Evolutionary conservation across 768 basidiomycete genomes (phyloP).

Genomic region (Boletus subcaerulescens): DNA sequence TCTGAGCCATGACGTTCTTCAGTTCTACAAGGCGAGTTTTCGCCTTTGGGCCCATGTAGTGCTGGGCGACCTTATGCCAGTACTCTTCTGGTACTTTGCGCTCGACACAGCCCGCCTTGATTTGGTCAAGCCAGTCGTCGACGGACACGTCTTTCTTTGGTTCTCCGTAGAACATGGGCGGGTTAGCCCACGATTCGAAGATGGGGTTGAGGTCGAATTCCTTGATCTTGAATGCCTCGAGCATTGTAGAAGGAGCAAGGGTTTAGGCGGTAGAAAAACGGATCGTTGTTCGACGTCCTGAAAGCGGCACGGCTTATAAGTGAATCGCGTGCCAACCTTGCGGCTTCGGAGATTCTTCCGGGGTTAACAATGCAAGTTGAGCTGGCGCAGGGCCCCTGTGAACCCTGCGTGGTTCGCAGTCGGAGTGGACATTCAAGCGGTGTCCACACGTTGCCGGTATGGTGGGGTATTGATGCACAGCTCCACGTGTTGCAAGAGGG

Average conservation of each 20-base stretch:
- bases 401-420: conserved; percentile 11
- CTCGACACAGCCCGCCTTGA: conserved; percentile 68
- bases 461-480: conserved; percentile 13
- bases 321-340: conserved; percentile 28
- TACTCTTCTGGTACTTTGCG: conserved; percentile 74
- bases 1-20: conserved; percentile 68
- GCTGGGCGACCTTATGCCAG: conserved; percentile 80
- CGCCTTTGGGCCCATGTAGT: conserved; percentile 72
- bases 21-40: conserved; percentile 62
- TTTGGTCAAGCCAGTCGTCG: conserved; percentile 69
- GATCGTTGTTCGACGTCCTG: conserved; percentile 11
- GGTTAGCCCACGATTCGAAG: conserved; percentile 61
- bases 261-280: conserved; percentile 13
- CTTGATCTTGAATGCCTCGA: conserved; percentile 78
- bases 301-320: conserved; percentile 25
- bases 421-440: background rate
- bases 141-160: conserved; percentile 66
- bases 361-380: conserved; percentile 25
- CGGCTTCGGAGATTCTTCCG: conserved; percentile 20
- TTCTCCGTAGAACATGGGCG: conserved; percentile 65
- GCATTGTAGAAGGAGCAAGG: conserved; percentile 36
- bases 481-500: conserved; percentile 16
- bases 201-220: conserved; percentile 72
- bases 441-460: conserved; percentile 14
- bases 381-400: conserved; percentile 16